A percentile compares a stretch with the other conserved stretches of the same genome.
phyloP scores from a whole-genome alignment of 768 basidiomycete species.

The Leucogyrophana mollusca region DNA sequence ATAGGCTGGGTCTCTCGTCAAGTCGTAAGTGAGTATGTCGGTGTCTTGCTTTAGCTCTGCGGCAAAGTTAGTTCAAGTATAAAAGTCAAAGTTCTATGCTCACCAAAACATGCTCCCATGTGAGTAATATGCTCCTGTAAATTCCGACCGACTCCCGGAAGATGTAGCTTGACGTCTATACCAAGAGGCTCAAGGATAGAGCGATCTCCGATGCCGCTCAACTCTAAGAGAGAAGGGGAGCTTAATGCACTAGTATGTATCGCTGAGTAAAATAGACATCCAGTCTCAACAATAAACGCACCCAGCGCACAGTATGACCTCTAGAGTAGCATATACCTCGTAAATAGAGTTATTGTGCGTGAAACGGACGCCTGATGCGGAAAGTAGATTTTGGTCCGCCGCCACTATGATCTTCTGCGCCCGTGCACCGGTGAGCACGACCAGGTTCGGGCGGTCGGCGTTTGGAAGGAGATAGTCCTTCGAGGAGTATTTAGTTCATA shows the following conservation, averaged over 20 bases:
- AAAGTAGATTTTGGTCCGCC: neutral
- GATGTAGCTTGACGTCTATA: slow-evolving; percentile 35
- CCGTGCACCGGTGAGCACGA: slow-evolving; percentile 24
- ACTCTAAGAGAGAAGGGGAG: slow-evolving; percentile 46
- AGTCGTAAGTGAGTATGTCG: slow-evolving; percentile 14
- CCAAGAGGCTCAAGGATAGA: slow-evolving; percentile 29
- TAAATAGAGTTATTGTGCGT: slow-evolving; percentile 20
- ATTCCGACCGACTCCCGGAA: slow-evolving; percentile 49
- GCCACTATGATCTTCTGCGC: slow-evolving; percentile 13
- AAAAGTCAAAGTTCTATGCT: slow-evolving; percentile 15
- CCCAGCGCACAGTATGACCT: slow-evolving; percentile 43
- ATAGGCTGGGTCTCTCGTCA: slow-evolving; percentile 10
- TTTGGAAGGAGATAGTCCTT: slow-evolving; percentile 22
- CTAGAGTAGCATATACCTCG: slow-evolving; percentile 34
- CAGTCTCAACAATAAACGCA: slow-evolving; percentile 13
- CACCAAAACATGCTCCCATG: slow-evolving; percentile 36
- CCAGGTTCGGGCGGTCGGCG: slow-evolving; percentile 24
- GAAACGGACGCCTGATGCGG: slow-evolving; percentile 39
- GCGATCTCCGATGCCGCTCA: slow-evolving; percentile 46
- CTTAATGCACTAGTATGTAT: no score
- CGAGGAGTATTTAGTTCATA: no score
- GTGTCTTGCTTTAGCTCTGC: slow-evolving; percentile 8
- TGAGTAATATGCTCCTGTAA: no score
- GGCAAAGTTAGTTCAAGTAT: neutral
- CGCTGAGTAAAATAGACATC: no score